Evolutionary conservation across 768 basidiomycete species (phyloP), one percentile per base, ranked within the genome.

Genomic region (Lentinula detonsa): DNA sequence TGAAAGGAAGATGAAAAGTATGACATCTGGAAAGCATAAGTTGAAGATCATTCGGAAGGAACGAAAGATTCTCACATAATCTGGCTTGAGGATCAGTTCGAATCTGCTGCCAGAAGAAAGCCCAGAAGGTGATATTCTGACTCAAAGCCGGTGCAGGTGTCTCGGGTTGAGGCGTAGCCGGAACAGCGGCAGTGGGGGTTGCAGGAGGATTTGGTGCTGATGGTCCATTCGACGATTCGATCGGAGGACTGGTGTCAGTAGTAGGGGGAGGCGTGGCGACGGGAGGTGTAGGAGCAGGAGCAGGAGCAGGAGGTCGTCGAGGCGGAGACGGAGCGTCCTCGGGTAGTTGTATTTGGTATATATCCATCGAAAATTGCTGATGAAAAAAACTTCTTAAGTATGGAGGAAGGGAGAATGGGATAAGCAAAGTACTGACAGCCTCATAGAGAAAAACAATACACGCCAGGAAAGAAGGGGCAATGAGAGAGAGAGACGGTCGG

Each of bases 281-380:
- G 28, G 62, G 53, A 9, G 64, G 2, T 18, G 60, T 15, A 33
- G 67, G 66, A 21, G 71, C 62, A 51, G 71, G 56, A n/a, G 58
- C 16, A 33, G 67, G 66, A 33, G 72, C 62, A 50, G 71, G 55
- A 15, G 74, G 66, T n/a, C 73, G 60, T 23, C 71, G 64, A 28
- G 28, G 28, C 6, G 74, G 68, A 11, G 73, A 48, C 0, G 72
- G 62, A 10, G 73, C 73, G 63, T 86, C 81, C 69, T 93, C 91
- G 7, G 90, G 90, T 0, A 85, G 83, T 78, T 95, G 94, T 18
- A 95, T 85, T 65, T 92, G 88, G 64, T 90, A 84, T 4, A 95
- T 84, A 16, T 93, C 76, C 39, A 88, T 83, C 0, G 87, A 82
- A 67, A 93, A 93, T 87, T 94, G 90, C 94, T 96, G 54, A n/a